phyloP scores from a whole-genome alignment of 2,329 filamentous ascomycete species.

The Ophiocordyceps australis region DNA sequence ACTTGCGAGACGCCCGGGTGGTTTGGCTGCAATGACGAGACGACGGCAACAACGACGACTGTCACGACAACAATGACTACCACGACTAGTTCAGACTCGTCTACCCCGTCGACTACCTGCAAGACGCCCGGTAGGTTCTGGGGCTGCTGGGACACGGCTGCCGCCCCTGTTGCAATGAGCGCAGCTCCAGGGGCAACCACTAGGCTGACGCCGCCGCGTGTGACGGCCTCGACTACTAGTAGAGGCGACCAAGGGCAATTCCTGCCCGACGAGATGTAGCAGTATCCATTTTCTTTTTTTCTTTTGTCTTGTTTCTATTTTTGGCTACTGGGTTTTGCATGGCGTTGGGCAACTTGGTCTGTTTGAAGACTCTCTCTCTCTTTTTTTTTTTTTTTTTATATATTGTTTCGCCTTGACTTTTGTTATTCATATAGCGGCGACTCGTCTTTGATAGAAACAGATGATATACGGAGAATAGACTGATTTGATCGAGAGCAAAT shows the following conservation, averaged over 20 bases:
- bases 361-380: too few species aligned
- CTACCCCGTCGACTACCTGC: conserved; percentile 18
- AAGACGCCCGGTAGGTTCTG: conserved; percentile 35
- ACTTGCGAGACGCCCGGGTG: conserved; percentile 2
- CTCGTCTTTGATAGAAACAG: too few species aligned
- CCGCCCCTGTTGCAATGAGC: conserved; percentile 9
- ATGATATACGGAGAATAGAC: too few species aligned
- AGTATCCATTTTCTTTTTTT: too few species aligned
- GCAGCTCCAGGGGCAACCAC: conserved; percentile 7
- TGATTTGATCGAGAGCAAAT: too few species aligned
- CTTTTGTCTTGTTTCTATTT: too few species aligned
- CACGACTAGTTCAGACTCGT: conserved; percentile 9
- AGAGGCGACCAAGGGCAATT: conserved; percentile 8
- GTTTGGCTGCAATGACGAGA: conserved; percentile 1
- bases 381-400: too few species aligned
- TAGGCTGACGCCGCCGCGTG: conserved; percentile 10
- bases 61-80: conserved; percentile 9
- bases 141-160: conserved; percentile 32
- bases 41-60: conserved; percentile 11
- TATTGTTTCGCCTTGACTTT: too few species aligned
- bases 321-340: too few species aligned
- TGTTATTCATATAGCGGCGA: too few species aligned
- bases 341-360: too few species aligned
- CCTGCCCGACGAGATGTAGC: conserved; percentile 14
- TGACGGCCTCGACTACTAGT: conserved; percentile 12